Conservation (phyloP, 2,329 filamentous ascomycete species). For the Aspergillus fructus region DNA sequence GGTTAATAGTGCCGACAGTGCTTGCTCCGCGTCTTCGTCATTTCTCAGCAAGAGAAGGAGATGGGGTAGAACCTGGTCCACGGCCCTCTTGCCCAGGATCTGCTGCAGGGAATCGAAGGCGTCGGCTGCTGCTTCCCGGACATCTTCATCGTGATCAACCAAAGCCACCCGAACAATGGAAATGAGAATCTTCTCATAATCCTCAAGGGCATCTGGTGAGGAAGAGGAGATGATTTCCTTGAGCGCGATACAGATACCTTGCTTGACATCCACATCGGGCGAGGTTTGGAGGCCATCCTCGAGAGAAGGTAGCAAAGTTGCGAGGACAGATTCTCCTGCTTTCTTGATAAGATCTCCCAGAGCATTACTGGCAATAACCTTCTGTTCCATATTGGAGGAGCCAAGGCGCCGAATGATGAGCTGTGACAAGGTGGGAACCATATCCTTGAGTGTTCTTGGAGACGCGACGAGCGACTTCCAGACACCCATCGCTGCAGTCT, state of each 20-base stretch:
- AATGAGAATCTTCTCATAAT: conserved; percentile 92
- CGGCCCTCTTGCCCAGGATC: conserved; percentile 87
- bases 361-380: conserved; percentile 96
- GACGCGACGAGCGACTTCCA: conserved; percentile 97
- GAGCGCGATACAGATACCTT: conserved; percentile 95
- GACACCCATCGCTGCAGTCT: conserved; percentile 83
- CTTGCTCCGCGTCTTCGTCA: conserved; percentile 85
- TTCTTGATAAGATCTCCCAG: conserved; percentile 95
- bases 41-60: conserved; percentile 85
- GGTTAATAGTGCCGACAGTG: conserved; percentile 86
- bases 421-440: conserved; percentile 91
- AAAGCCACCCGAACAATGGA: conserved; percentile 90
- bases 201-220: conserved; percentile 82
- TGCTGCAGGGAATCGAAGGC: conserved; percentile 95
- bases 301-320: conserved; percentile 83
- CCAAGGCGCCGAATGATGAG: conserved; percentile 91
- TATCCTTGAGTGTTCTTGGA: conserved; percentile 87
- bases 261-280: conserved; percentile 87
- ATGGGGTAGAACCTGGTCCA: conserved; percentile 92
- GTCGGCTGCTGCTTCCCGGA: conserved; percentile 92
- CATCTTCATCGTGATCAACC: conserved; percentile 84
- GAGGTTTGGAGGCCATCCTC: conserved; percentile 87
- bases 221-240: conserved; percentile 90
- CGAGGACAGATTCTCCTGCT: conserved; percentile 88
- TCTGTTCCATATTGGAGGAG: conserved; percentile 97